A percentile compares a stretch with the other conserved stretches of the same genome.
Evolutionary conservation across 164 flowering plant species (phyloP).

Genomic region (Vitis amurensis): DNA sequence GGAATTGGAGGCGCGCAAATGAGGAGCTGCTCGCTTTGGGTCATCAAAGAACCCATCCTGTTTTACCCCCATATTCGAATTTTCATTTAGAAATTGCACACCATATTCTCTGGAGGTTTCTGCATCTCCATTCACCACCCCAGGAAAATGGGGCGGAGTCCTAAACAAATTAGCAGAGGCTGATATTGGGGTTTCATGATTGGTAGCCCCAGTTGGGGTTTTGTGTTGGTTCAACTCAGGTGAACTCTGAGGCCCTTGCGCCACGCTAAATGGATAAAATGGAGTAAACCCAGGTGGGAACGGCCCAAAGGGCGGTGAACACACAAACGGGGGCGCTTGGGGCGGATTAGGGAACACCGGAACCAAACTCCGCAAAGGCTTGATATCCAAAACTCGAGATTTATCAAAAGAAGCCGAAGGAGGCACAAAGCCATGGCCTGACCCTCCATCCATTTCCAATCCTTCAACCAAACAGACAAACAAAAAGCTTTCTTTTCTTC

Average conservation of each 20-base stretch:
- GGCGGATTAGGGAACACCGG: slow-evolving; percentile 23
- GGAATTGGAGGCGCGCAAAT: background rate
- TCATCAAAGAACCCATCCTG: background rate
- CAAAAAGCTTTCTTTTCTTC: too few species aligned
- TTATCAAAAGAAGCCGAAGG: slow-evolving; percentile 21
- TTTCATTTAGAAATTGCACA: background rate
- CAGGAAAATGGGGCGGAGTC: background rate
- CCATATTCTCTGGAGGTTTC: slow-evolving; percentile 1
- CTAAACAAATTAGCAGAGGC: background rate
- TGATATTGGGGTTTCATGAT: too few species aligned
- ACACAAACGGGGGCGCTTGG: slow-evolving; percentile 19
- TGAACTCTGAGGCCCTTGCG: slow-evolving; percentile 1
- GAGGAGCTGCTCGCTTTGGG: slow-evolving; percentile 6
- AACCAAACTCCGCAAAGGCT: slow-evolving; percentile 26
- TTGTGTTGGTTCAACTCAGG: background rate
- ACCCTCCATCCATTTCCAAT: slow-evolving; percentile 19
- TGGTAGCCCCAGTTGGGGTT: background rate
- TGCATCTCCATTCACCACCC: slow-evolving; percentile 8
- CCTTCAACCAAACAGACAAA: too few species aligned
- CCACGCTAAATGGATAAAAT: slow-evolving; percentile 31
- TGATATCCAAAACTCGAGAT: slow-evolving; percentile 30
- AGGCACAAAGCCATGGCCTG: slow-evolving; percentile 9
- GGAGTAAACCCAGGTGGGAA: slow-evolving; percentile 29
- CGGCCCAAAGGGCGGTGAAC: slow-evolving; percentile 22
- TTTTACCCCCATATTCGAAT: background rate